These are phyloP conservation scores for Yueomyces sinensis DNA, from an alignment of 805 yeast genomes.

Conservation along the genomic window DNA sequence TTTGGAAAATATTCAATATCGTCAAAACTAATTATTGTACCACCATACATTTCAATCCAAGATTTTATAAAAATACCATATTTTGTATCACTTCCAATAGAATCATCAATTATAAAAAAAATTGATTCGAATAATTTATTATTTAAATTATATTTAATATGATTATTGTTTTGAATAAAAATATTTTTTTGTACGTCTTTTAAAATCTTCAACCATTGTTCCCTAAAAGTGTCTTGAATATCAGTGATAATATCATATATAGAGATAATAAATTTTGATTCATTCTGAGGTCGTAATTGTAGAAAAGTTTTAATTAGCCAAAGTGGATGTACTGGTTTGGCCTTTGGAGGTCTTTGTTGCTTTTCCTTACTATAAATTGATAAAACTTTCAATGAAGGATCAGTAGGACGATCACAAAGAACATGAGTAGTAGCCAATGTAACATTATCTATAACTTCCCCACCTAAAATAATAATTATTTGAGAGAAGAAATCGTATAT, in stretches of 20 bases:
- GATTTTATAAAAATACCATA: too few relatives aligned
- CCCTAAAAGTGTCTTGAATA: conserved; percentile 3
- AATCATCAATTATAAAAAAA: too few relatives aligned
- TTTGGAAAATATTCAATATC: too few relatives aligned
- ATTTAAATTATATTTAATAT: too few relatives aligned
- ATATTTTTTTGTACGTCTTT: background rate
- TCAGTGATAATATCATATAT: conserved; percentile 13
- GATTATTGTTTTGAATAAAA: background rate
- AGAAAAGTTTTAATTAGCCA: conserved; percentile 2
- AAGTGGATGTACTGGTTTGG: conserved; percentile 1
- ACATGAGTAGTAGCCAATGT: conserved; percentile 71
- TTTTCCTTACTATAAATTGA: conserved; percentile 15
- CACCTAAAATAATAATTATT: conserved; percentile 52
- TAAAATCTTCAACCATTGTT: conserved; percentile 6
- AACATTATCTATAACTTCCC: conserved; percentile 46
- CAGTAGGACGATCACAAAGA: conserved; percentile 43
- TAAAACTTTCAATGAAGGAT: conserved; percentile 44
- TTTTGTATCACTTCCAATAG: too few relatives aligned
- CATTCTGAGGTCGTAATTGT: conserved; percentile 29
- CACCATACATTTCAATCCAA: too few relatives aligned
- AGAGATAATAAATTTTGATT: conserved; percentile 10
- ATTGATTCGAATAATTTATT: too few relatives aligned
- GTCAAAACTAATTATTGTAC: too few relatives aligned
- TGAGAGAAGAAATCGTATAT: conserved; percentile 40
- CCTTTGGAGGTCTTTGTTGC: conserved; percentile 19